phyloP scores from a whole-genome alignment of 345 rosid genomes.

The Orychophragmus violaceus region DNA sequence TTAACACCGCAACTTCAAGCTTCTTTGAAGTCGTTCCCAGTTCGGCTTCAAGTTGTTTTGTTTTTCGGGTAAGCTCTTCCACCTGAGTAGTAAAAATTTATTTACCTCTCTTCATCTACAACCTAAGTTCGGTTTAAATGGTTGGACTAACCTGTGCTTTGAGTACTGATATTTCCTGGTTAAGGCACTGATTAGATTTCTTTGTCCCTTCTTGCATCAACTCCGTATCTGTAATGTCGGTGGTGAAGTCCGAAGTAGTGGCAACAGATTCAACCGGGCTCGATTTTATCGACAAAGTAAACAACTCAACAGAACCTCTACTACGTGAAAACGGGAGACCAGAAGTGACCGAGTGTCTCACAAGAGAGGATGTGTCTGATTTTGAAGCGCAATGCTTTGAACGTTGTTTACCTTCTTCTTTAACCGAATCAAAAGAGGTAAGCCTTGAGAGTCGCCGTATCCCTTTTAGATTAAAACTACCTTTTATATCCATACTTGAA shows the following conservation, averaged over 20 bases:
- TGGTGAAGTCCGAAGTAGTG: slow-evolving; percentile 33
- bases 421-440: slow-evolving; percentile 45
- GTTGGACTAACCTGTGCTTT: slow-evolving; percentile 52
- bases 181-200: slow-evolving; percentile 35
- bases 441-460: slow-evolving; percentile 34
- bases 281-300: slow-evolving; percentile 40
- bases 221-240: slow-evolving; percentile 36
- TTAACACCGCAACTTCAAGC: slow-evolving; percentile 45
- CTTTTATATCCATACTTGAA: slow-evolving; percentile 36
- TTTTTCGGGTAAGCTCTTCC: slow-evolving; percentile 51
- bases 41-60: slow-evolving; percentile 46
- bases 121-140: neutral
- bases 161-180: slow-evolving; percentile 47
- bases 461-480: slow-evolving; percentile 29
- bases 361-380: slow-evolving; percentile 37
- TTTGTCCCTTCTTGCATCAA: slow-evolving; percentile 39
- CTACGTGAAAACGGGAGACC: slow-evolving; percentile 34
- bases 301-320: slow-evolving; percentile 42
- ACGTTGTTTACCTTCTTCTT: slow-evolving; percentile 27
- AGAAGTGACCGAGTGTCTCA: slow-evolving; percentile 36
- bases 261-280: slow-evolving; percentile 45
- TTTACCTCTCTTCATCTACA: neutral
- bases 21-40: slow-evolving; percentile 42
- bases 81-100: slow-evolving; percentile 33
- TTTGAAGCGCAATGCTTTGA: slow-evolving; percentile 36